Evolutionary conservation across 768 basidiomycete species (phyloP), one percentile per base, ranked within the genome.

Genomic region (Melanogaster broomeanus): DNA sequence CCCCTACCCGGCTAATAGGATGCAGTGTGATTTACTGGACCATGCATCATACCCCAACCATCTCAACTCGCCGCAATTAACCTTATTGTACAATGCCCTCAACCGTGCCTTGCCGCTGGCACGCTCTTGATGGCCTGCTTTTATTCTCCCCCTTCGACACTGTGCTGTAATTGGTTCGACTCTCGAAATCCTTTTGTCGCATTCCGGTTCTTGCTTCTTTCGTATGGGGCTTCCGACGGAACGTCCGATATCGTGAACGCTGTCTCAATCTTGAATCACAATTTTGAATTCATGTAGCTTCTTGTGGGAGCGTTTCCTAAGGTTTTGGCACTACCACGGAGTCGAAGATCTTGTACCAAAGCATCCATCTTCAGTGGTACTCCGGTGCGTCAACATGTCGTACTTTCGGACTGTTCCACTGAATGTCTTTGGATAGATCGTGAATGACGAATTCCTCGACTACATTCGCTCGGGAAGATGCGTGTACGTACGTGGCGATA

Each of bases 381-480:
- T 9, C 76, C 77, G 0, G 73, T 76, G 50, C 4, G 39, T 39
- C 38, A 16, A 41, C 18, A 66, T 58, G 11, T 21, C 15, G 18
- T 2, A 28, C 24, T 24, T 15, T 12, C 10, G 15, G 4, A 34
- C 19, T 5, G 34, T 34, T 31, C 31, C 31, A 15, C 31, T 31
- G 31, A 31, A 31, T 31, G 31, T 31, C 31, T 31, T 31, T 13
- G 31, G 11, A 21, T 33, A 76, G 73, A 69, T 81, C 28, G 78
- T 81, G 16, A 82, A 82, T 60, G 76, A 81, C 58, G 75, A 70
- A 15, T 81, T 82, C 55, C 67, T 82, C 7, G 42, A 61, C 1
- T 74, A 79, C 43, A 72, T 81, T 28, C 74, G 75, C 37, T 52
- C 53, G 1, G 75, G 76, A 3, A 56, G 65, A 24, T 76, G 77